These are phyloP conservation scores for Rosa rugosa DNA, from an alignment of 306 rosid species.

Conservation along the genomic window DNA sequence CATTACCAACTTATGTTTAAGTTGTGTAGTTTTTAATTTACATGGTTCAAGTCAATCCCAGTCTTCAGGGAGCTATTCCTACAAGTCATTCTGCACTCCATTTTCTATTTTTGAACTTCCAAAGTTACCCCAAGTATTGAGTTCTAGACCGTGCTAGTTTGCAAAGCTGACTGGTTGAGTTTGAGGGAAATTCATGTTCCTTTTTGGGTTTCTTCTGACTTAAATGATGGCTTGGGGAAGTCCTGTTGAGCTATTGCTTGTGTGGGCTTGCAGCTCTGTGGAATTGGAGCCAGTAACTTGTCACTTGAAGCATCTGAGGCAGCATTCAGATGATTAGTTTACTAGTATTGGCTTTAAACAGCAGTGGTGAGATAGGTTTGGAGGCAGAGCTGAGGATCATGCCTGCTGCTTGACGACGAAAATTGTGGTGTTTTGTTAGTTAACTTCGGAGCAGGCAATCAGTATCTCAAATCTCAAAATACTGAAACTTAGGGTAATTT, in stretches of 20 bases:
- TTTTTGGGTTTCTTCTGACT: not conserved
- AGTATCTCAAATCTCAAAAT: not conserved
- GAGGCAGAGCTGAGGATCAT: not conserved
- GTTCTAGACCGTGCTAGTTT: not conserved
- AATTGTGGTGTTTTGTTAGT: not conserved
- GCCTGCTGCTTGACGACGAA: not conserved
- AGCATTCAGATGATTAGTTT: not conserved
- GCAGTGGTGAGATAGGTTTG: not conserved
- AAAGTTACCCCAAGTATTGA: not conserved
- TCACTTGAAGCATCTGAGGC: not conserved
- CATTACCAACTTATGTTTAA: not conserved
- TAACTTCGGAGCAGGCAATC: not conserved
- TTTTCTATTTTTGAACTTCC: not conserved
- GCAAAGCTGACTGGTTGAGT: not conserved
- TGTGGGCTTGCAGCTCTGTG: not conserved
- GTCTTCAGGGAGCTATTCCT: not conserved
- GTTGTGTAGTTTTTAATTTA: slow-evolving; percentile 7
- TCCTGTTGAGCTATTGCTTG: not conserved
- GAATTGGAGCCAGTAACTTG: not conserved
- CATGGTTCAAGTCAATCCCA: not conserved
- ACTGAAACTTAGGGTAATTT: not conserved
- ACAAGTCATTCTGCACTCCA: not conserved
- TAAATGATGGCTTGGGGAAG: not conserved
- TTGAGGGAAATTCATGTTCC: not conserved
- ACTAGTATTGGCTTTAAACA: not conserved